Evolutionary conservation across 108 stramenopile species (phyloP).

Genomic region (Conticribra weissflogii): DNA sequence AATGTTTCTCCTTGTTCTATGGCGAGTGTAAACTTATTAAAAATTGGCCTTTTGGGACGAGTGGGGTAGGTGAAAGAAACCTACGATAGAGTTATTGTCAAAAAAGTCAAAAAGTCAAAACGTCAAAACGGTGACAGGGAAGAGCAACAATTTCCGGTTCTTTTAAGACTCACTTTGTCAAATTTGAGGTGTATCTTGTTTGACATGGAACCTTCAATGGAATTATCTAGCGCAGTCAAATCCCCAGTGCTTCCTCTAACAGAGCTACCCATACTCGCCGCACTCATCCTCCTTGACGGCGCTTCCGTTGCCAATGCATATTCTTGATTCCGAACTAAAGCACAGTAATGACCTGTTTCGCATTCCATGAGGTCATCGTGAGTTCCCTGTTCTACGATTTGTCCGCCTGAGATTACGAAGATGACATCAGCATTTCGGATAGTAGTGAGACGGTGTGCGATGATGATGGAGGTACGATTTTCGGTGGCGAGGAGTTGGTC

Average conservation of each 20-base stretch:
- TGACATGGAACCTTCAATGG: not conserved
- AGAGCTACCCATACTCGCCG: not conserved
- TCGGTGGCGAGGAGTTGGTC: constrained; percentile 9
- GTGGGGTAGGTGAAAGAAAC: constrained; percentile 85
- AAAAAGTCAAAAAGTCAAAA: not conserved
- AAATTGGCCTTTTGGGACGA: constrained; percentile 61
- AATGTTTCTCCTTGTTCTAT: not conserved
- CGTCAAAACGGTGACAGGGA: too few relatives aligned
- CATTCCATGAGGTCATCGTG: constrained; percentile 70
- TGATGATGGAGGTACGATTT: constrained; percentile 55
- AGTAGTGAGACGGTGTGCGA: constrained; percentile 93
- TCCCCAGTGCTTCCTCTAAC: not conserved
- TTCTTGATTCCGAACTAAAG: constrained; percentile 11
- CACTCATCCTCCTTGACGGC: not conserved
- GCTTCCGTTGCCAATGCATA: constrained; percentile 6
- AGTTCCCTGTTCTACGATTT: constrained; percentile 87
- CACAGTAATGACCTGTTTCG: constrained; percentile 19
- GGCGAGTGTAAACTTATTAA: not conserved
- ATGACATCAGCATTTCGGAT: constrained; percentile 89
- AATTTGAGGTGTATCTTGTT: constrained; percentile 51
- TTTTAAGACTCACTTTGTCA: not conserved
- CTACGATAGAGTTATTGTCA: not conserved
- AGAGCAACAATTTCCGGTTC: too few relatives aligned
- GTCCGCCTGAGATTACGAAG: constrained; percentile 77
- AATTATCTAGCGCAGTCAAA: constrained; percentile 5